Conservation (phyloP, 768 basidiomycete genomes). For the Punctularia strigosozonata region DNA sequence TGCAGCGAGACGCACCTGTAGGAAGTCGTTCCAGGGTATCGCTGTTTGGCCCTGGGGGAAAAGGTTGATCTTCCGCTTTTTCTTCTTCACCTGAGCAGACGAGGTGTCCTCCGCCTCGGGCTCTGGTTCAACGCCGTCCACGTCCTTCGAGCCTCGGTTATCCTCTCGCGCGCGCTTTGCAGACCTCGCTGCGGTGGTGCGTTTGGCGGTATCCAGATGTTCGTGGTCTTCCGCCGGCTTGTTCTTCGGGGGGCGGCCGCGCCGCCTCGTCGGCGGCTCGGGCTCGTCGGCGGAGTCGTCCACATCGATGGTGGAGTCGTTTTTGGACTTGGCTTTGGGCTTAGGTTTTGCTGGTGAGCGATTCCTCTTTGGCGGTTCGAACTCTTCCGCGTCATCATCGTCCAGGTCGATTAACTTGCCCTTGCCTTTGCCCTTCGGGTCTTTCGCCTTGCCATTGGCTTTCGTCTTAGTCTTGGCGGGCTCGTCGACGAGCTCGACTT, state of each 20-base stretch:
- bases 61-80: constrained; percentile 61
- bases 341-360: too few species aligned
- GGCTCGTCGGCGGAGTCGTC: constrained; percentile 4
- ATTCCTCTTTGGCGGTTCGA: too few species aligned
- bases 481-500: constrained; percentile 3
- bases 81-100: constrained; percentile 37
- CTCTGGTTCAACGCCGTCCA: constrained; percentile 13
- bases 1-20: constrained; percentile 21
- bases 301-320: neutral
- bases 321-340: constrained; percentile 4
- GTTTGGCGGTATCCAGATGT: neutral
- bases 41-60: constrained; percentile 31
- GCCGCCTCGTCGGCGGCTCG: neutral
- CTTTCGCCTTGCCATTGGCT: constrained; percentile 1
- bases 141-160: constrained; percentile 19
- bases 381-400: too few species aligned
- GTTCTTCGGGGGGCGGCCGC: neutral
- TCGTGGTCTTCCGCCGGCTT: neutral
- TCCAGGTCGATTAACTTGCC: too few species aligned
- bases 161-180: too few species aligned
- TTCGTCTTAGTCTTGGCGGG: constrained; percentile 4
- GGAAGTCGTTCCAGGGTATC: constrained; percentile 33
- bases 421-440: constrained; percentile 8
- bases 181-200: neutral
- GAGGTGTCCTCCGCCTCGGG: constrained; percentile 14